A percentile compares a stretch with the other conserved stretches of the same genome.
phyloP scores from a whole-genome alignment of 2,329 filamentous ascomycete species.

The Ceratocystis cubensis region DNA sequence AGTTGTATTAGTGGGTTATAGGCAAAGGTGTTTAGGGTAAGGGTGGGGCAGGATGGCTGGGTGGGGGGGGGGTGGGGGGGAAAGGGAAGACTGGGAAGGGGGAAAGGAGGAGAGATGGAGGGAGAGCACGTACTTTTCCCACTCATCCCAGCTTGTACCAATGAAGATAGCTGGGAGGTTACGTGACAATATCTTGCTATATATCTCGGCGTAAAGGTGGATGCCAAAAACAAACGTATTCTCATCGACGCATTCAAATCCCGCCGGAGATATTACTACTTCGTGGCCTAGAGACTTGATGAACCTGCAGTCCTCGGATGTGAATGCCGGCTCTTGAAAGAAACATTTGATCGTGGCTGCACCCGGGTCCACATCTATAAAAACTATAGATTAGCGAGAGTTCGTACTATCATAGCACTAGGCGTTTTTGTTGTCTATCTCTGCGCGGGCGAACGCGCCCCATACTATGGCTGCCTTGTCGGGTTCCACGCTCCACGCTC shows the following conservation, averaged over 20 bases:
- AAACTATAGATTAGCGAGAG: too few relatives aligned
- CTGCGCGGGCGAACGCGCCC: neutral
- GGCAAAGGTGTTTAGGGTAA: too few relatives aligned
- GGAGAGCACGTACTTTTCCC: conserved; percentile 35
- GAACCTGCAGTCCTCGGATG: conserved; percentile 37
- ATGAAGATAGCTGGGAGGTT: conserved; percentile 43
- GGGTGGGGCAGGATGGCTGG: too few relatives aligned
- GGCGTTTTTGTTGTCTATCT: neutral
- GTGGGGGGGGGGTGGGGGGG: too few relatives aligned
- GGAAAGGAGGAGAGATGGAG: neutral
- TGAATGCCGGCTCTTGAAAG: conserved; percentile 45
- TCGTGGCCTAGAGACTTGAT: conserved; percentile 43
- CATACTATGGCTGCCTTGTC: neutral
- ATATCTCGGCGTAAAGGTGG: conserved; percentile 46
- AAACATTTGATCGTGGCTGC: conserved; percentile 32
- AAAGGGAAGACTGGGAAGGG: neutral
- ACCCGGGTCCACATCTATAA: neutral
- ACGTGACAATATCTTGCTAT: conserved; percentile 36
- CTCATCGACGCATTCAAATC: conserved; percentile 37
- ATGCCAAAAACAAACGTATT: conserved; percentile 48
- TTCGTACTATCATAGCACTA: too few relatives aligned
- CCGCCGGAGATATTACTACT: conserved; percentile 40
- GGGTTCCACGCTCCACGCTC: neutral
- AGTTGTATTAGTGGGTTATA: too few relatives aligned
- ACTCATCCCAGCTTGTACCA: conserved; percentile 41